Conservation (phyloP, 371 early-diverging fungal species). For the Zopfochytrium polystomum region DNA sequence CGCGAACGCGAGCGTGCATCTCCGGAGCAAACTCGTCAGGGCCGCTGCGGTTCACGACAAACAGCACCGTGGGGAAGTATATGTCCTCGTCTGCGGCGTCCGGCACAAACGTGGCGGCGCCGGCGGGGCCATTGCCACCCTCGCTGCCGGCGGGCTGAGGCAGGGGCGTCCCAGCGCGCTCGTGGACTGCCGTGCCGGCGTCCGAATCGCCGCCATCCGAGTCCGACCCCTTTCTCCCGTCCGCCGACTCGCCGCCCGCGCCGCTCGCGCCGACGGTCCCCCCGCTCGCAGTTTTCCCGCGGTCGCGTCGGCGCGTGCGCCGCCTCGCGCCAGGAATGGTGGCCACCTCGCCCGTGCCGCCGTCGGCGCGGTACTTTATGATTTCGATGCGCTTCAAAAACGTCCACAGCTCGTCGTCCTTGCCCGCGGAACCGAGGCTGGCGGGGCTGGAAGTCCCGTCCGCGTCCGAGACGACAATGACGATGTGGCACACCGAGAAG, state of each 20-base stretch:
- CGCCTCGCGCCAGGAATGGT: constrained; percentile 1
- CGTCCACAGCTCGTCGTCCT: constrained; percentile 46
- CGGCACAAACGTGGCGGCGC: not conserved
- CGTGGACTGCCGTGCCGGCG: not conserved
- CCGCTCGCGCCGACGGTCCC: not conserved
- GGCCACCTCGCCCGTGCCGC: not conserved
- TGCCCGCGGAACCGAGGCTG: constrained; percentile 10
- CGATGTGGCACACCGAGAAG: constrained; percentile 65
- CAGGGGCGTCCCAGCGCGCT: not conserved
- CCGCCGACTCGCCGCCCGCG: not conserved
- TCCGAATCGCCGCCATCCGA: constrained; percentile 4
- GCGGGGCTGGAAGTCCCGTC: too few species aligned
- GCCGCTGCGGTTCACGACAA: constrained; percentile 20
- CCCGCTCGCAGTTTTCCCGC: not conserved
- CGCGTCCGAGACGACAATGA: constrained; percentile 60
- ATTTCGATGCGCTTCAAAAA: constrained; percentile 55
- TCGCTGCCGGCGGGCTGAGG: not conserved
- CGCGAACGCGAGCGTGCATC: not conserved
- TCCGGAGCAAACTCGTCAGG: constrained; percentile 18
- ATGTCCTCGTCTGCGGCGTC: constrained; percentile 4
- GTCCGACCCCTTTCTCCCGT: constrained; percentile 1
- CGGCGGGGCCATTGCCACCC: not conserved
- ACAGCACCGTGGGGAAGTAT: constrained; percentile 26
- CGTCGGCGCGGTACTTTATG: constrained; percentile 41
- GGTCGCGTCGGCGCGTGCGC: constrained; percentile 3